Conservation (phyloP, 2,329 filamentous ascomycete genomes). For the Cladosporium sp. region DNA sequence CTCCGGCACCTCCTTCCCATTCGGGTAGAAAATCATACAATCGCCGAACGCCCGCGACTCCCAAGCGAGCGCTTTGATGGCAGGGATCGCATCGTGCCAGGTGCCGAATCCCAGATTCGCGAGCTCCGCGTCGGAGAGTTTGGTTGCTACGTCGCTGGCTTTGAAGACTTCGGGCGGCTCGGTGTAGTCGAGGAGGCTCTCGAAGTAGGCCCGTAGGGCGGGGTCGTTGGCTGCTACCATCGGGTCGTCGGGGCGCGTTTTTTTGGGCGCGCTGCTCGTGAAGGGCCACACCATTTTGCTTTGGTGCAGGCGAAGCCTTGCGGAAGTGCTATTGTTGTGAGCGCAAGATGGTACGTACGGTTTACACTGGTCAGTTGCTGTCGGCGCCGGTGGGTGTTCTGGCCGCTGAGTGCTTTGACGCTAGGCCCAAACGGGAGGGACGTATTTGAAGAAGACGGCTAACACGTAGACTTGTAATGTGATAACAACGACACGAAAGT, state of each 20-base stretch:
- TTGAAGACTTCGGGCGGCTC: conserved; percentile 47
- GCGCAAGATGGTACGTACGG: no score
- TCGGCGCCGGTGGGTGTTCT: no score
- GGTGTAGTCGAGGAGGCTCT: conserved; percentile 25
- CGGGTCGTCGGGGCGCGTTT: conserved; percentile 15
- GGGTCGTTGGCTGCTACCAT: conserved; percentile 25
- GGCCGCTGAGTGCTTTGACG: no score
- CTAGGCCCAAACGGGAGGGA: no score
- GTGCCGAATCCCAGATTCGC: conserved; percentile 28
- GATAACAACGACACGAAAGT: no score
- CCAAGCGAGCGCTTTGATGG: conserved; percentile 42
- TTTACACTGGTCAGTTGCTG: no score
- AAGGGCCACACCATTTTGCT: no score
- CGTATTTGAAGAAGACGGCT: no score
- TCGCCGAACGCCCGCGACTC: conserved; percentile 40
- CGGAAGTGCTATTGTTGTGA: no score
- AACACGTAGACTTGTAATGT: no score
- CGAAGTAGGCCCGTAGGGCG: conserved; percentile 22
- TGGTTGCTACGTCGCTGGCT: conserved; percentile 45
- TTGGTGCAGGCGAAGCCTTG: no score
- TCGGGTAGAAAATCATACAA: conserved; percentile 43
- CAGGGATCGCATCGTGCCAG: conserved; percentile 45
- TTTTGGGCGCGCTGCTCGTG: background rate
- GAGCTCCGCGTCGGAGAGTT: conserved; percentile 39
- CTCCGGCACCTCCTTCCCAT: conserved; percentile 37